Percentiles rank a stretch among this genome's conserved stretches.
These are phyloP conservation scores for Orbilia oligospora DNA, from an alignment of 2,329 filamentous ascomycete species.

Conservation along the genomic window DNA sequence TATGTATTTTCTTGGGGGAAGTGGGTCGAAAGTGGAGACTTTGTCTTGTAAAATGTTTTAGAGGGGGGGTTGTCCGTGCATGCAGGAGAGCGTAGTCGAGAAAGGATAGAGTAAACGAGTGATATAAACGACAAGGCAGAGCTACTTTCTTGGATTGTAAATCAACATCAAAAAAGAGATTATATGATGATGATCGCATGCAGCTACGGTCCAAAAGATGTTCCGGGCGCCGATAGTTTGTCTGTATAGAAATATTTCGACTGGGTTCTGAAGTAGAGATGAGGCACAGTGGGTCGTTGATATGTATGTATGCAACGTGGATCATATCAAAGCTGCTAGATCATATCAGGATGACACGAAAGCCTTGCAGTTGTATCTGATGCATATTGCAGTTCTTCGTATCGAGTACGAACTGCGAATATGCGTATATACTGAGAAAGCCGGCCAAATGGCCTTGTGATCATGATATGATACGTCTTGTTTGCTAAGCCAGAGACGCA, in stretches of 20 bases:
- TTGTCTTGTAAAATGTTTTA: conserved; percentile 29
- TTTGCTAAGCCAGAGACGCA: conserved; percentile 4
- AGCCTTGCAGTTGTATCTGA: conserved; percentile 5
- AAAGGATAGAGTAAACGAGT: not conserved
- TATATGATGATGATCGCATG: conserved; percentile 19
- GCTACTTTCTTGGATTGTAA: not conserved
- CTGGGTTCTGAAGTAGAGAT: not conserved
- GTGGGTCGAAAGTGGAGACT: conserved; percentile 22
- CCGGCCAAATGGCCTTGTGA: conserved; percentile 1
- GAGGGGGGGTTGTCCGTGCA: not conserved
- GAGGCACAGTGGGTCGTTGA: conserved; percentile 17
- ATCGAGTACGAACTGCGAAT: conserved; percentile 21
- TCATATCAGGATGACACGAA: conserved; percentile 28
- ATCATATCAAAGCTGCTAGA: not conserved
- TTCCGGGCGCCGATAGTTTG: conserved; percentile 40
- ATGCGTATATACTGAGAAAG: not conserved
- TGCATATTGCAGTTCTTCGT: conserved; percentile 20
- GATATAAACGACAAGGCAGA: conserved; percentile 2
- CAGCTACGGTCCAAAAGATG: conserved; percentile 6
- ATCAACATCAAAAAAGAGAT: conserved; percentile 14
- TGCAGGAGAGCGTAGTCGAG: not conserved
- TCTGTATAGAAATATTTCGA: conserved; percentile 15
- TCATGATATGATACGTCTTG: conserved; percentile 4
- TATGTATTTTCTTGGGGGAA: not conserved
- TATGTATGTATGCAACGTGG: conserved; percentile 21